Evolutionary conservation across 2,329 filamentous ascomycete genomes (phyloP).

Genomic region (Neofusicoccum sp.): DNA sequence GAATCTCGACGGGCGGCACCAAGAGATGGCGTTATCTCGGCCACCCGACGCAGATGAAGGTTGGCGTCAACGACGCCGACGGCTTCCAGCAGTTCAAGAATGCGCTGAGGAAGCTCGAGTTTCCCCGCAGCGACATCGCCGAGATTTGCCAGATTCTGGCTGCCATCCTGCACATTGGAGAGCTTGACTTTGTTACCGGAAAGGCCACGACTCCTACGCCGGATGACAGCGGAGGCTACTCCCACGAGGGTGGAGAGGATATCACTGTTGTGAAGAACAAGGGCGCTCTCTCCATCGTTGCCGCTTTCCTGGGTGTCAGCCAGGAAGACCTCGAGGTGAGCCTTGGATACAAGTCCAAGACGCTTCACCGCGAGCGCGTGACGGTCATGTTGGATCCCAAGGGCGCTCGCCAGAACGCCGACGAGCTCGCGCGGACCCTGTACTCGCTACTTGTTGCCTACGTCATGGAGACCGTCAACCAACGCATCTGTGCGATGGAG

Average conservation of each 20-base stretch:
- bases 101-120: slow-evolving; percentile 88
- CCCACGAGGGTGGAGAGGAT: slow-evolving; percentile 85
- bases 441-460: slow-evolving; percentile 94
- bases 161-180: slow-evolving; percentile 92
- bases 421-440: slow-evolving; percentile 87
- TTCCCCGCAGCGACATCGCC: slow-evolving; percentile 87
- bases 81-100: slow-evolving; percentile 98
- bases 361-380: slow-evolving; percentile 92
- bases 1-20: slow-evolving; percentile 56
- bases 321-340: slow-evolving; percentile 80
- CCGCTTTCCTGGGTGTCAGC: slow-evolving; percentile 89
- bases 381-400: slow-evolving; percentile 95
- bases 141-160: slow-evolving; percentile 95
- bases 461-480: slow-evolving; percentile 89
- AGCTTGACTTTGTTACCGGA: slow-evolving; percentile 86
- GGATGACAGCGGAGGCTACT: slow-evolving; percentile 94
- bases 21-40: slow-evolving; percentile 96
- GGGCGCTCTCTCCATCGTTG: slow-evolving; percentile 79
- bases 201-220: slow-evolving; percentile 74
- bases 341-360: slow-evolving; percentile 94
- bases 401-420: slow-evolving; percentile 85
- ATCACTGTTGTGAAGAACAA: slow-evolving; percentile 91
- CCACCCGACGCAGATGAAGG: slow-evolving; percentile 93
- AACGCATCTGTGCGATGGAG: slow-evolving; percentile 80
- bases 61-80: slow-evolving; percentile 92